Evolutionary conservation across 2,329 filamentous ascomycete species (phyloP).

Genomic region (Cryphonectria parasitica): DNA sequence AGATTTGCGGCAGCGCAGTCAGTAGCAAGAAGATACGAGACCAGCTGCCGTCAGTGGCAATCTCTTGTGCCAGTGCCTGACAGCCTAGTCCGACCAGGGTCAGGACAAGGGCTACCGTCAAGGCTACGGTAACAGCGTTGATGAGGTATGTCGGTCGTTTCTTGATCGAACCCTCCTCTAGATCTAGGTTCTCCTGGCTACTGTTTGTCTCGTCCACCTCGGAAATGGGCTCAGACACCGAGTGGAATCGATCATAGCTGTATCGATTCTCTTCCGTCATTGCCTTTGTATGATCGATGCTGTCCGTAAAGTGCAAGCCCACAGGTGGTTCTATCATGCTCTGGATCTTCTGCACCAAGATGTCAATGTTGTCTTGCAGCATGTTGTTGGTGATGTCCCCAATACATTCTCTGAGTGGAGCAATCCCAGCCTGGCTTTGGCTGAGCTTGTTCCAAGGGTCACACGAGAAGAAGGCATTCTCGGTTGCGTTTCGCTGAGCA

Average conservation of each 20-base stretch:
- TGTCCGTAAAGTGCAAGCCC: background rate
- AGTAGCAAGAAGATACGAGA: constrained; percentile 11
- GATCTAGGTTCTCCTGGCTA: background rate
- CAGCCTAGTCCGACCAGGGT: constrained; percentile 24
- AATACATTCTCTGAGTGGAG: constrained; percentile 12
- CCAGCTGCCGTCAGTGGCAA: constrained; percentile 16
- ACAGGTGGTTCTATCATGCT: constrained; percentile 8
- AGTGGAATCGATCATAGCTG: background rate
- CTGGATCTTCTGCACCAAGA: constrained; percentile 18
- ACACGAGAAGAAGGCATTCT: constrained; percentile 22
- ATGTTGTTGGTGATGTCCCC: constrained; percentile 18
- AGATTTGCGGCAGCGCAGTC: constrained; percentile 19
- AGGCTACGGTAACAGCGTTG: constrained; percentile 23
- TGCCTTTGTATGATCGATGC: background rate
- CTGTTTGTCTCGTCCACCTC: background rate
- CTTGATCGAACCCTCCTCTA: constrained; percentile 11
- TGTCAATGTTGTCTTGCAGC: constrained; percentile 19
- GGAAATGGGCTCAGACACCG: background rate
- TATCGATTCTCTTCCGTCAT: background rate
- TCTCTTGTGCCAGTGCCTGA: constrained; percentile 19
- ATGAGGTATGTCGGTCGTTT: constrained; percentile 19
- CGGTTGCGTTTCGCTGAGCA: constrained; percentile 33
- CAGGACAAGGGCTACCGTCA: constrained; percentile 21
- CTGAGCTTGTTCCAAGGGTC: background rate
- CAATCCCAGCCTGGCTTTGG: constrained; percentile 2